Evolutionary conservation across 1,284 basidiomycete species (phyloP).

Genomic region (Austroboletus novae-zelandiae): DNA sequence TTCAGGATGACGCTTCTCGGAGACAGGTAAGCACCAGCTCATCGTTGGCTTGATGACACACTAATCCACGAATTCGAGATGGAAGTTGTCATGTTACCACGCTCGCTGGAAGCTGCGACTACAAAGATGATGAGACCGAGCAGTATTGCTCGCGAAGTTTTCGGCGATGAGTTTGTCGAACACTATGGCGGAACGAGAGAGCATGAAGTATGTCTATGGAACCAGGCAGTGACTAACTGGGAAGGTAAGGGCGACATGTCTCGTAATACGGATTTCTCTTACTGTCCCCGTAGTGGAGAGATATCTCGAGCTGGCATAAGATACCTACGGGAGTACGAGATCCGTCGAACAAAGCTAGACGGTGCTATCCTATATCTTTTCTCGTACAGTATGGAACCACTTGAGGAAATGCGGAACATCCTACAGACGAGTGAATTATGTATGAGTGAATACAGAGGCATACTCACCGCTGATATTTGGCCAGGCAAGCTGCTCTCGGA

Average conservation of each 20-base stretch:
- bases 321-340: background rate
- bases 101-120: conserved; percentile 79
- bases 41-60: background rate
- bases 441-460: background rate
- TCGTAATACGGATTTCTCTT: conserved; percentile 5
- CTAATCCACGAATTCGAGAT: conserved; percentile 22
- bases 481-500: conserved; percentile 57
- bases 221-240: conserved; percentile 90
- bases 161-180: conserved; percentile 89
- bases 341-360: background rate
- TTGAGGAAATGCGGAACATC: conserved; percentile 66
- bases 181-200: conserved; percentile 91
- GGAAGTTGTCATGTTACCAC: conserved; percentile 67
- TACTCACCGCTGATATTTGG: conserved; percentile 55
- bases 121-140: conserved; percentile 71
- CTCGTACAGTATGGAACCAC: conserved; percentile 39
- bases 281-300: conserved; percentile 61
- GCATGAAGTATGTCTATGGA: conserved; percentile 86
- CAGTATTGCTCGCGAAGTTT: conserved; percentile 82
- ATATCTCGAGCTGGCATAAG: conserved; percentile 77
- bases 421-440: conserved; percentile 32
- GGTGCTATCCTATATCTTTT: conserved; percentile 24
- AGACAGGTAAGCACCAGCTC: conserved; percentile 32
- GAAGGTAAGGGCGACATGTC: conserved; percentile 60
- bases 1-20: conserved; percentile 18